Evolutionary conservation across 495 filamentous ascomycete genomes (phyloP), one percentile per base, ranked within the genome.

Genomic region (Thermothielavioides terrestris): DNA sequence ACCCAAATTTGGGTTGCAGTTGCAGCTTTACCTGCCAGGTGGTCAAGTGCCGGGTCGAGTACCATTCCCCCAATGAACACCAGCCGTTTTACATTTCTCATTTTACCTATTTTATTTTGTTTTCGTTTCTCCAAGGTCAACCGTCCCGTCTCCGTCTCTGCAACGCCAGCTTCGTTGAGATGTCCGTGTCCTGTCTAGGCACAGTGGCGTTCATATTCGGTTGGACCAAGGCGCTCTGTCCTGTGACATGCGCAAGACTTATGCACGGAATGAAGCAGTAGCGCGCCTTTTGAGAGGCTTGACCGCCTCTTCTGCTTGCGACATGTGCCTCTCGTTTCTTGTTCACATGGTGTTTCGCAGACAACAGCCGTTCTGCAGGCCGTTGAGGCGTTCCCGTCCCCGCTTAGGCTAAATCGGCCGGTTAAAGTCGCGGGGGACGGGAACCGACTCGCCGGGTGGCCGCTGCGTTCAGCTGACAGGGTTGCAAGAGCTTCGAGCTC

Each of bases 371-470:
- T 20, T 17, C 31, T 37, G 25, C 47, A 31, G 39, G 23, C 46
- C 14, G 49, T 21, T 48, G 49, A 56, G 49, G 27, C 17, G 32
- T 40, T 32, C 31, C 39, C 49, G 21, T 25, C 51, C 37, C 50
- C 52, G 50, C 35, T 35, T 23, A 52, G 56, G 56, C 56, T 59
- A 59, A 59, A 55, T 41, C 7, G 28, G 28, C 52, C 56, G 56
- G 56, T n/a, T 59, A 59, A 59, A 55, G 12, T 20, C 9, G 11
- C 12, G 31, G 31, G 35, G 49, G 18, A 43, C 15, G 39, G 35
- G 40, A 41, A 39, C 54, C 42, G 39, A 46, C 46, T 49, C 26
- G 42, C 35, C 32, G 36, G 34, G 32, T n/a, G n/a, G n/a, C n/a
- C n/a, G n/a, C n/a, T n/a, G n/a, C n/a, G n/a, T 12, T 22, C 31